A percentile compares a stretch with the other conserved stretches of the same genome.
Conservation (phyloP, 108 stramenopile species). For the Stephanodiscus triporus region DNA sequence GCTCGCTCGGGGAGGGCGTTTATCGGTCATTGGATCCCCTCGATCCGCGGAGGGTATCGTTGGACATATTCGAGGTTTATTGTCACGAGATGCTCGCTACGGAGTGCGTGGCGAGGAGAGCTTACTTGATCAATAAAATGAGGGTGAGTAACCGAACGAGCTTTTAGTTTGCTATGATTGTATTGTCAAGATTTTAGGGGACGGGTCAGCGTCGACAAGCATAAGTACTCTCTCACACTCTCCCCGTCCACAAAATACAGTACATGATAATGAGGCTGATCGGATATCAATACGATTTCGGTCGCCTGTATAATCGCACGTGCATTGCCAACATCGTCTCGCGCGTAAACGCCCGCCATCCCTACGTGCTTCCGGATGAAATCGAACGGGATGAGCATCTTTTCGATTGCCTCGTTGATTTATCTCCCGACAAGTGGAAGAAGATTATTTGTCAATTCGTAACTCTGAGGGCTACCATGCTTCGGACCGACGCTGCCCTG, state of each 20-base stretch:
- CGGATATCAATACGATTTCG: conserved; percentile 39
- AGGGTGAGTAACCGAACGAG: conserved; percentile 31
- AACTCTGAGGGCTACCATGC: conserved; percentile 19
- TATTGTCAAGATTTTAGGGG: background rate
- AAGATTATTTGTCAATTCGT: conserved; percentile 34
- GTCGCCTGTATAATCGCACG: conserved; percentile 46
- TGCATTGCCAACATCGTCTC: conserved; percentile 31
- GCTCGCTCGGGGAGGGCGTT: background rate
- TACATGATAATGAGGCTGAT: conserved; percentile 45
- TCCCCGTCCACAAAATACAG: conserved; percentile 6
- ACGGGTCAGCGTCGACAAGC: background rate
- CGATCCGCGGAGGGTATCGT: conserved; percentile 44
- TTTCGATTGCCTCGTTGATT: conserved; percentile 31
- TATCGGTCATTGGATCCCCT: conserved; percentile 42
- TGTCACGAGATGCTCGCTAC: conserved; percentile 46
- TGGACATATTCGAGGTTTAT: conserved; percentile 50
- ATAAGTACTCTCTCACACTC: background rate
- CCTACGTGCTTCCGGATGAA: conserved; percentile 20
- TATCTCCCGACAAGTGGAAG: conserved; percentile 27
- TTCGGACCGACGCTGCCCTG: conserved; percentile 41
- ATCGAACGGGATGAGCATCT: background rate
- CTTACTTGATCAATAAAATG: conserved; percentile 37
- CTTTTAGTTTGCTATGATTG: too few relatives aligned
- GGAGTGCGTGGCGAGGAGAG: conserved; percentile 31
- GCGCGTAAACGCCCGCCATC: conserved; percentile 38